Base-by-base conservation (phyloP, 148 eudicot species). In the Fallopia convolvulus region DNA sequence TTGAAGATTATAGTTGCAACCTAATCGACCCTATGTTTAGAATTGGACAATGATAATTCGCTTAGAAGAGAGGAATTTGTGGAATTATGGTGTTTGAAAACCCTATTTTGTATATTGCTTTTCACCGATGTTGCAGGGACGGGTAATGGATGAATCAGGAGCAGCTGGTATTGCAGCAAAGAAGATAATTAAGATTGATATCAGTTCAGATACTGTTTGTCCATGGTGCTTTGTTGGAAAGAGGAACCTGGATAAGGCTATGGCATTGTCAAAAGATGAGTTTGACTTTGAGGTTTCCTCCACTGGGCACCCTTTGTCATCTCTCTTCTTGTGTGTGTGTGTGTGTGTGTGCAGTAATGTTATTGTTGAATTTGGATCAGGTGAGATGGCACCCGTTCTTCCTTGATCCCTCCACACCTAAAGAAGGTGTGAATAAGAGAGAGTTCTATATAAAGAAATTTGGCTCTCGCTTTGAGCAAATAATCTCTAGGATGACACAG, bases 181-280 rank as follows among this genome's bases (percentile, higher is more conserved):
- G 88, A 91, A 88, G 83, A 89, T 86, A 8, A 85, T 94, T 76
- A 79, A 55, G 77, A 82, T 94, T 61, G 97, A 94, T 80, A 48
- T 92, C 56, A 86, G 83, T 74, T 85, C 97, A 20, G 99, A 94
- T 83, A 92, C 84, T 50, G 91, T 95, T n/a, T 95, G 99, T 70
- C 99, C 99, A 47, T 95, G 97, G 97, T 95, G 99, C 81, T 95
- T 85, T 83, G 97, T 95, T 81, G 97, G 97, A 72, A 95, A 95
- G 82, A 91, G 79, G 78, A 87, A 95, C 83, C 88, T 92, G 23
- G 99, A 95, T 85, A 90, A 86, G 82, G 97, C 97, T 66, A 84
- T 95, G 74, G 88, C 84, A 80, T 81, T 78, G 23, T 81, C 86
- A 6, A 82, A 82, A 53, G 91, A 91, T 85, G 87, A 85, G 75